phyloP scores from a whole-genome alignment of 2,329 filamentous ascomycete species.

The Colletotrichum ledebouriae region DNA sequence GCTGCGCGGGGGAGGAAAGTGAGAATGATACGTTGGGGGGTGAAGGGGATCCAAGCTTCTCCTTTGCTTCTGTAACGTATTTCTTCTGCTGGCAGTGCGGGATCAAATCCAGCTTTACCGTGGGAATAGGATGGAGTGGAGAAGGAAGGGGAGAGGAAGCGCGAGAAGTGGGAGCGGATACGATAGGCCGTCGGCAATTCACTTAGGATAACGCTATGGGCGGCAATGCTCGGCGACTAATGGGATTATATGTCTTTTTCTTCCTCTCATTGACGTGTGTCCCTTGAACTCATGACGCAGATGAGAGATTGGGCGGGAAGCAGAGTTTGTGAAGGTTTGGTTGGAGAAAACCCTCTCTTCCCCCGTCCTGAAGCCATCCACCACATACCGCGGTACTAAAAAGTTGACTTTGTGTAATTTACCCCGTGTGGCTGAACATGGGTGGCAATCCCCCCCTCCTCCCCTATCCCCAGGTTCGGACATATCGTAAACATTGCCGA shows the following conservation, averaged over 20 bases:
- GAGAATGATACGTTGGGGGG: background rate
- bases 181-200: slow-evolving; percentile 31
- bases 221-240: slow-evolving; percentile 29
- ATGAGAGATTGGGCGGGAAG: background rate
- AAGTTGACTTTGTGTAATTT: too few species aligned
- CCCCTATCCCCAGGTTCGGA: background rate
- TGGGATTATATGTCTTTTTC: slow-evolving; percentile 25
- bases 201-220: background rate
- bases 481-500: slow-evolving; percentile 16
- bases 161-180: background rate
- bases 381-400: too few species aligned
- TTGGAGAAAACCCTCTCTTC: background rate
- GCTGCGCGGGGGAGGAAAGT: too few species aligned
- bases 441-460: too few species aligned
- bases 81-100: background rate
- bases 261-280: background rate
- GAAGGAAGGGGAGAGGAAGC: slow-evolving; percentile 1
- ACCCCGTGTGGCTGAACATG: too few species aligned
- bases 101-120: slow-evolving; percentile 4
- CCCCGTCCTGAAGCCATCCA: too few species aligned
- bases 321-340: slow-evolving; percentile 25
- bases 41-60: slow-evolving; percentile 19
- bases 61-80: background rate
- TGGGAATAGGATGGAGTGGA: background rate
- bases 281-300: slow-evolving; percentile 28